Percentiles rank a stretch among this genome's conserved stretches.
These are phyloP conservation scores for Globisporangium heterothallicum DNA, from an alignment of 352 stramenopile genomes.

Conservation along the genomic window DNA sequence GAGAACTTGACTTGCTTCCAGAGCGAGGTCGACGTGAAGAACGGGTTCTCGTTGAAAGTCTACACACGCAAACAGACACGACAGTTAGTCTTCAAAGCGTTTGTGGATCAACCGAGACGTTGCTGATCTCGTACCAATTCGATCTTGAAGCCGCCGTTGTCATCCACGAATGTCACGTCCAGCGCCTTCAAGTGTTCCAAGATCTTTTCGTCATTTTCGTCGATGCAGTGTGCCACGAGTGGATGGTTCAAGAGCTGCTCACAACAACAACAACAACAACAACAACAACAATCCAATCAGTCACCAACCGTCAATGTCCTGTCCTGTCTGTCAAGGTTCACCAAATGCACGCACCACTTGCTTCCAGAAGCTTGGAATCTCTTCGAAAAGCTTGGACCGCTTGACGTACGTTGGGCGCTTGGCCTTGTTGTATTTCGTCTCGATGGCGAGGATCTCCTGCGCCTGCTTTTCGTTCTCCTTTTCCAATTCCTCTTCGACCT, in stretches of 20 bases:
- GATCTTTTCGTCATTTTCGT: constrained; percentile 45
- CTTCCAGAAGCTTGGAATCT: constrained; percentile 78
- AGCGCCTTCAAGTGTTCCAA: constrained; percentile 47
- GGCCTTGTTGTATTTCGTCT: constrained; percentile 70
- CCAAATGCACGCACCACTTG: constrained; percentile 39
- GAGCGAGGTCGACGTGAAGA: constrained; percentile 39
- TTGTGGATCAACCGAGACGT: neutral
- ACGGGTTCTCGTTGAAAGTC: constrained; percentile 69
- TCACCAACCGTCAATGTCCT: neutral
- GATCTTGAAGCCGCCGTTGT: constrained; percentile 70
- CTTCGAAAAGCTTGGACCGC: constrained; percentile 50
- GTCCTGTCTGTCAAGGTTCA: neutral
- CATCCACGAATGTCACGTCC: constrained; percentile 58
- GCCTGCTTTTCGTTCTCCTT: constrained; percentile 56
- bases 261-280: constrained; percentile 1
- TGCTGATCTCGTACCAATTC: constrained; percentile 35
- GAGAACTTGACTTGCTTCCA: constrained; percentile 74
- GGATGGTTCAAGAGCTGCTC: constrained; percentile 66
- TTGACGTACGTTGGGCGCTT: constrained; percentile 67
- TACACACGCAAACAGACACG: constrained; percentile 11
- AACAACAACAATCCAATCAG: neutral
- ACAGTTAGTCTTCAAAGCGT: neutral
- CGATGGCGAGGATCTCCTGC: constrained; percentile 61
- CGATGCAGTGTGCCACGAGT: constrained; percentile 38
- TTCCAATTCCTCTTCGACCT: constrained; percentile 62